phyloP scores from a whole-genome alignment of 2,329 filamentous ascomycete genomes.

The Fragosphaeria purpurea region DNA sequence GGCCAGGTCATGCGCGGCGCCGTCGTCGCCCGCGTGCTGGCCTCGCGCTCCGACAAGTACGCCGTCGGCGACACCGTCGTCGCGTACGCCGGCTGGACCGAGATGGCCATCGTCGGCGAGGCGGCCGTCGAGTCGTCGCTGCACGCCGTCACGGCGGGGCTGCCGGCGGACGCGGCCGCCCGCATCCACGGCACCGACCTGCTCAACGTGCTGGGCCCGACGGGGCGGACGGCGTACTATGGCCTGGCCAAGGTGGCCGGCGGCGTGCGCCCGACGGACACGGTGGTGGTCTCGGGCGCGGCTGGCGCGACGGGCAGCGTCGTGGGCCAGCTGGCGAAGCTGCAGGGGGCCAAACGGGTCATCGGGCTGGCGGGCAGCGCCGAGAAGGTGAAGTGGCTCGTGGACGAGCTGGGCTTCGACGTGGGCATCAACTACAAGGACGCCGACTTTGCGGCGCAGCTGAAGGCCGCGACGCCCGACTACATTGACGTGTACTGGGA shows the following conservation, averaged over 20 bases:
- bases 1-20: constrained; percentile 50
- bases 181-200: constrained; percentile 33
- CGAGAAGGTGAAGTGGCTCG: constrained; percentile 53
- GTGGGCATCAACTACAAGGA: constrained; percentile 61
- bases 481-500: constrained; percentile 62
- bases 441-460: constrained; percentile 47
- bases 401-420: constrained; percentile 55
- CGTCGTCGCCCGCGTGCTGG: constrained; percentile 42
- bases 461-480: constrained; percentile 46
- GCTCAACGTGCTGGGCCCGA: constrained; percentile 44
- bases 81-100: constrained; percentile 45
- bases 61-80: constrained; percentile 41
- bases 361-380: constrained; percentile 45
- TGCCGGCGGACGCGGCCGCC: constrained; percentile 1
- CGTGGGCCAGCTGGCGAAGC: constrained; percentile 56
- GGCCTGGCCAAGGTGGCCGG: constrained; percentile 49
- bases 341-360: constrained; percentile 43
- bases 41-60: constrained; percentile 35
- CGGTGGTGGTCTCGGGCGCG: constrained; percentile 57
- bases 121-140: constrained; percentile 19
- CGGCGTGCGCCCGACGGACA: constrained; percentile 44
- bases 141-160: constrained; percentile 3
- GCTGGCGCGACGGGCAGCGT: constrained; percentile 59
- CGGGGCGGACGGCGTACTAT: constrained; percentile 57
- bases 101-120: constrained; percentile 41